phyloP scores from a whole-genome alignment of 768 basidiomycete species.

The Mycena latifolia region DNA sequence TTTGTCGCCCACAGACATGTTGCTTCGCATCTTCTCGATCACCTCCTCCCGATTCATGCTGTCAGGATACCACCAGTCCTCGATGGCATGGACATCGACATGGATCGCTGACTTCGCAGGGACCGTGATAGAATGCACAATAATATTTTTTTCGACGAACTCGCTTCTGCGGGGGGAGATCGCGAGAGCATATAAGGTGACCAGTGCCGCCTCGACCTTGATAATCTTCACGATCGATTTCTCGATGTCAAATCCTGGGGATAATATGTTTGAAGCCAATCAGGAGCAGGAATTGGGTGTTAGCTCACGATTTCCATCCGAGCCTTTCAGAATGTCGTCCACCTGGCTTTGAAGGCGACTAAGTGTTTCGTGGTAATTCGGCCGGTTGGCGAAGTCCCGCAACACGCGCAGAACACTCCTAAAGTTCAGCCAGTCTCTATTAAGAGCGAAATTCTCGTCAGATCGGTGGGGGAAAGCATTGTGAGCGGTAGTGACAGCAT shows the following conservation, averaged over 20 bases:
- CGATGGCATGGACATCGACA: constrained; percentile 4
- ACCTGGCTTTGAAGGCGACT: background rate
- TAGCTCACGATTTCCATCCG: background rate
- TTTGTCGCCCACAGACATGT: background rate
- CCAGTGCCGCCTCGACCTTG: constrained; percentile 4
- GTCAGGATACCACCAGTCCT: constrained; percentile 4
- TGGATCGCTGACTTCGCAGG: background rate
- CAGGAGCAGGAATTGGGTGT: constrained; percentile 14
- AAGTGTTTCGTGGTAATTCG: no score
- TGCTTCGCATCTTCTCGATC: constrained; percentile 4
- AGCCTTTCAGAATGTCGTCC: background rate
- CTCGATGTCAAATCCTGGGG: constrained; percentile 4
- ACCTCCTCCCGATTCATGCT: constrained; percentile 3
- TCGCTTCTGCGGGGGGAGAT: constrained; percentile 12
- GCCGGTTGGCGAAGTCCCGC: background rate
- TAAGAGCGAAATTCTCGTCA: background rate
- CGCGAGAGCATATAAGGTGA: constrained; percentile 2
- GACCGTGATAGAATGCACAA: background rate
- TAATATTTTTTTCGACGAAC: background rate
- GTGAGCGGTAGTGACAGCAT: background rate
- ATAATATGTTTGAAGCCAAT: constrained; percentile 15
- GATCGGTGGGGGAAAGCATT: background rate
- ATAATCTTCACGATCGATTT: constrained; percentile 2
- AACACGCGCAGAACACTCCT: background rate
- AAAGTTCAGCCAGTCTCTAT: background rate